Evolutionary conservation across 257 asterid genomes (phyloP).

Genomic region (Solanum paucissectum): DNA sequence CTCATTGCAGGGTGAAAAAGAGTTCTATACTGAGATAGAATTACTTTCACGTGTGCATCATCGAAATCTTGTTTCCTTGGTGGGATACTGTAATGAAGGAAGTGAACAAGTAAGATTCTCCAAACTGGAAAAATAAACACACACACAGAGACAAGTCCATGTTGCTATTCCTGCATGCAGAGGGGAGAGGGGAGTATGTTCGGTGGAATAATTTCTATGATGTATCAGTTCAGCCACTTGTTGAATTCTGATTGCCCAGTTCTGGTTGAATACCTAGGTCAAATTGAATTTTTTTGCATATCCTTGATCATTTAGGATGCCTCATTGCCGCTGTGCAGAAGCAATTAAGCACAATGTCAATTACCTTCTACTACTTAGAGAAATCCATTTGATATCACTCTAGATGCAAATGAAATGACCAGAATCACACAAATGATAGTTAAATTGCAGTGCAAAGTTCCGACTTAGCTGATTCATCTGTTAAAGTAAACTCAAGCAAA

Average conservation of each 20-base stretch:
- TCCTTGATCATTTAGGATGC: background rate
- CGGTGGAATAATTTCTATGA: background rate
- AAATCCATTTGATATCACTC: background rate
- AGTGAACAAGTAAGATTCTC: background rate
- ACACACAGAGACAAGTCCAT: background rate
- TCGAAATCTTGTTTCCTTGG: conserved; percentile 45
- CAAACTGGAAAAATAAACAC: background rate
- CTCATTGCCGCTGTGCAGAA: background rate
- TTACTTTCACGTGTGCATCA: conserved; percentile 54
- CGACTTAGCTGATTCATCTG: background rate
- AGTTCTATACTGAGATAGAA: conserved; percentile 57
- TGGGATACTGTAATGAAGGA: conserved; percentile 15
- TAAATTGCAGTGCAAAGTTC: background rate
- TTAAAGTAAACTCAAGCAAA: background rate
- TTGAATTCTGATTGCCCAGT: background rate
- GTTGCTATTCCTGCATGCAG: background rate
- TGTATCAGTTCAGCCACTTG: background rate
- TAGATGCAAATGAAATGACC: background rate
- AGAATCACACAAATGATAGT: background rate
- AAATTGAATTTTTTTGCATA: background rate
- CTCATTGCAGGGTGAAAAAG: conserved; percentile 48
- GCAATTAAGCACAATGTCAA: background rate
- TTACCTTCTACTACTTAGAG: background rate
- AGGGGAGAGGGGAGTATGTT: background rate
- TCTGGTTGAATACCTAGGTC: background rate